Evolutionary conservation across 2,329 filamentous ascomycete genomes (phyloP), one percentile per base, ranked within the genome.

Genomic region (Nothophoma quercina): DNA sequence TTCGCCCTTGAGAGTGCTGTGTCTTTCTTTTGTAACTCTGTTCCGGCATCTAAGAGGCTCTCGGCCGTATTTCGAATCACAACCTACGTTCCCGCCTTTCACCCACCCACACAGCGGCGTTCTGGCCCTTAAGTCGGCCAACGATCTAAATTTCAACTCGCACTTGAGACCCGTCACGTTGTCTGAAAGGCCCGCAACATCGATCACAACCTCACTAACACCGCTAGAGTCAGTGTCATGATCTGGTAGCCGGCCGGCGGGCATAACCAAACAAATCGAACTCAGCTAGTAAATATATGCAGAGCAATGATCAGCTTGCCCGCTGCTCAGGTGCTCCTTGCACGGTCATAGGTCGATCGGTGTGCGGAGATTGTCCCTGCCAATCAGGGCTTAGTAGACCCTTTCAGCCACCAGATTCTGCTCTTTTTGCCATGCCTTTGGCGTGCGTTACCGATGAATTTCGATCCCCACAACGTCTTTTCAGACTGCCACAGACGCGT

Each of bases 361-460:
- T 3, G 8, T 7, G 9, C 25, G 21, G 25, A n/a, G 3, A n/a
- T 32, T 10, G 6, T 4, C 21, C 21, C 43, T 16, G 23, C 50
- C 50, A 47, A 53, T 47, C 50, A 38, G 6, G 12, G 15, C 12
- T 32, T 15, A 16, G 16, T 16, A n/a, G 36, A 26, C 15, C 26
- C 15, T 22, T 43, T 18, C 25, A 42, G 16, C 32, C 10, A 43
- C 42, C 36, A 53, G 36, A 47, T 43, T 47, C 43, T 47, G 50
- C 38, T 51, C n/a, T 28, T 35, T 42, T 41, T 44, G 26, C 42
- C 26, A 43, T 39, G 16, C 16, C 19, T 39, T 21, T 23, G 29
- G 23, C 18, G 42, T 36, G 30, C 41, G 25, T 45, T 7, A 19
- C 41, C 19, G 18, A 16, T 28, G 43, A 32, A 4, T 9, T 36